These are phyloP conservation scores for Alisma plantagoaquatica DNA, from an alignment of 106 monocot species.

Conservation along the genomic window DNA sequence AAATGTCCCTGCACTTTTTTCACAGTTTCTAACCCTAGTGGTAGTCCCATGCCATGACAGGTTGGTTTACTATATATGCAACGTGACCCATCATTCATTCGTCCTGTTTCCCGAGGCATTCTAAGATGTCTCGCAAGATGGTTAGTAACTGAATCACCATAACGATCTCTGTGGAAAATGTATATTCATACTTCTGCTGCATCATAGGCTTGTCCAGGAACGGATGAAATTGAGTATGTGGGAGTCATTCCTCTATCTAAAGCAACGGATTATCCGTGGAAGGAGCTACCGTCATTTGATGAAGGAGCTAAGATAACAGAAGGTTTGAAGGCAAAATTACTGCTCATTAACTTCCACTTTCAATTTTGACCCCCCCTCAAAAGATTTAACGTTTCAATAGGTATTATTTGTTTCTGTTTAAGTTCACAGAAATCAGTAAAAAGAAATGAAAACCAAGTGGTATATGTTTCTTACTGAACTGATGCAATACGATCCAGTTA, in stretches of 20 bases:
- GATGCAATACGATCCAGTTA: too few relatives aligned
- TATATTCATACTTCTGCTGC: too few relatives aligned
- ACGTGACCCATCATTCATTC: conserved; percentile 86
- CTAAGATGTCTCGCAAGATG: conserved; percentile 86
- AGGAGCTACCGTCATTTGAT: conserved; percentile 91
- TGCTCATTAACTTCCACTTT: too few relatives aligned
- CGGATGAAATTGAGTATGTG: conserved; percentile 48
- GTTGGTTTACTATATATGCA: conserved; percentile 87
- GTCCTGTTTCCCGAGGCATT: conserved; percentile 69
- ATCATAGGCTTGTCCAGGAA: conserved; percentile 72
- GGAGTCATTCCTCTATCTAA: conserved; percentile 43
- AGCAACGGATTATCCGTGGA: conserved; percentile 77
- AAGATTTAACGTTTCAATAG: too few relatives aligned
- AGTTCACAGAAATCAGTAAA: too few relatives aligned
- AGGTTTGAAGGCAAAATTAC: too few relatives aligned
- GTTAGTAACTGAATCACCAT: conserved; percentile 36
- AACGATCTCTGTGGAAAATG: too few relatives aligned
- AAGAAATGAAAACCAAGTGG: too few relatives aligned
- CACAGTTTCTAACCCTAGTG: not conserved
- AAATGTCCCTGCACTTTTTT: not conserved
- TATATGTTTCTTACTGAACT: too few relatives aligned
- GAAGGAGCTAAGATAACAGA: conserved; percentile 94
- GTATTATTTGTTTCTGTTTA: too few relatives aligned
- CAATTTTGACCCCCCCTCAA: too few relatives aligned
- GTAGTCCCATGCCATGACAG: conserved; percentile 16